Percentiles rank a stretch among this genome's conserved stretches.
Evolutionary conservation across 352 stramenopile species (phyloP).

Genomic region (Globisporangium recalcitrans): DNA sequence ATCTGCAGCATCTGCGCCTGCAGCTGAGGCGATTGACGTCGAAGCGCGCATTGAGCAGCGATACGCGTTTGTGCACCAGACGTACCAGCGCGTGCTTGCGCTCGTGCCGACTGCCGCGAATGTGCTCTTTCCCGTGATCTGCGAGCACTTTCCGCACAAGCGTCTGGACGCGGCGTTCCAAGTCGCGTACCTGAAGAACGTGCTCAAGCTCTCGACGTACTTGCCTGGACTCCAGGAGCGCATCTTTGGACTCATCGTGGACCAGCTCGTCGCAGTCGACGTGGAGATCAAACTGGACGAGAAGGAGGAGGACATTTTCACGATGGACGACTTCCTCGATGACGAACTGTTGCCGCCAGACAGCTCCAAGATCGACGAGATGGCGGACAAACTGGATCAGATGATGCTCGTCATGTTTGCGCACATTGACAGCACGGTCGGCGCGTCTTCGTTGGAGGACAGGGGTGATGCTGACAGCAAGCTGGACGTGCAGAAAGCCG

Average conservation of each 20-base stretch:
- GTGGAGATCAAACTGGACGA: constrained; percentile 89
- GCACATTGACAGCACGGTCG: constrained; percentile 51
- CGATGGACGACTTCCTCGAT: constrained; percentile 77
- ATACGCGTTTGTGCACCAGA: constrained; percentile 57
- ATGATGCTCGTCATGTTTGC: constrained; percentile 89
- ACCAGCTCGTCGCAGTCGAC: constrained; percentile 82
- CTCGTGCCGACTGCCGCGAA: constrained; percentile 75
- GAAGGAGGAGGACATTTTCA: constrained; percentile 80
- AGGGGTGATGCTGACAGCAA: neutral
- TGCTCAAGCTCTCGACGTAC: constrained; percentile 66
- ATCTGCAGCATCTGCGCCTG: constrained; percentile 5
- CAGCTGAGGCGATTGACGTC: constrained; percentile 23
- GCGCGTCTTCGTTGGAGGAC: constrained; percentile 13
- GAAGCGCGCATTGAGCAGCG: constrained; percentile 53
- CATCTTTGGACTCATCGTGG: constrained; percentile 79
- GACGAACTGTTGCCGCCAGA: constrained; percentile 66
- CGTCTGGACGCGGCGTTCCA: constrained; percentile 62
- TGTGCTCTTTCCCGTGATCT: constrained; percentile 69
- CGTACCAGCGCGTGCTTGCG: constrained; percentile 55
- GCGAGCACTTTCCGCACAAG: constrained; percentile 81
- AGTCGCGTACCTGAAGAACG: constrained; percentile 65
- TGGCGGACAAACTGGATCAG: constrained; percentile 85
- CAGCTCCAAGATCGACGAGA: constrained; percentile 56
- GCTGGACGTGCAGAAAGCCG: constrained; percentile 33
- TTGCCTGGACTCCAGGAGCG: constrained; percentile 68